A percentile compares a stretch with the other conserved stretches of the same genome.
Conservation (phyloP, 192 early-diverging fungal species). For the Geranomyces michiganensis region DNA sequence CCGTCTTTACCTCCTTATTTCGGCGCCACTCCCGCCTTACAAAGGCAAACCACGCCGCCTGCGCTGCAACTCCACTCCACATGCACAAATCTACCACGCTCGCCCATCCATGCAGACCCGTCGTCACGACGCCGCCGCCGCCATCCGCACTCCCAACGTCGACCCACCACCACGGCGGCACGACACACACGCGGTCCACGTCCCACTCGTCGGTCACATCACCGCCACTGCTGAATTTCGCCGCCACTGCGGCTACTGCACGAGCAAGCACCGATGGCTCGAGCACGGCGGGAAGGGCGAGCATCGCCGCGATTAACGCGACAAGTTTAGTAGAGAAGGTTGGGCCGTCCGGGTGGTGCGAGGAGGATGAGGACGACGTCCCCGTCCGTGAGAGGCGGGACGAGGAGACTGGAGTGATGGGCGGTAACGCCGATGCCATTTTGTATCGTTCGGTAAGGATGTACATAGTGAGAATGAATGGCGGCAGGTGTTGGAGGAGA, state of each 20-base stretch:
- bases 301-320: slow-evolving; percentile 20
- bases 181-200: slow-evolving; percentile 24
- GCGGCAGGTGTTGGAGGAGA: slow-evolving; percentile 28
- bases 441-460: slow-evolving; percentile 17
- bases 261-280: slow-evolving; percentile 36
- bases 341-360: slow-evolving; percentile 25
- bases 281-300: slow-evolving; percentile 14
- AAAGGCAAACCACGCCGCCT: slow-evolving; percentile 26
- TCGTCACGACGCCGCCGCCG: not conserved
- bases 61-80: slow-evolving; percentile 36
- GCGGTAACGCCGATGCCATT: not conserved
- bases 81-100: slow-evolving; percentile 36
- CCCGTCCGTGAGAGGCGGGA: not conserved
- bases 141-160: slow-evolving; percentile 3
- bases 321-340: slow-evolving; percentile 16
- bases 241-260: slow-evolving; percentile 7
- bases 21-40: slow-evolving; percentile 38
- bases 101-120: slow-evolving; percentile 41
- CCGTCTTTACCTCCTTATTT: slow-evolving; percentile 40
- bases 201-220: not conserved
- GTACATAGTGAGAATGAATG: slow-evolving; percentile 10
- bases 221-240: not conserved
- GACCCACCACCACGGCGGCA: slow-evolving; percentile 49
- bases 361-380: not conserved
- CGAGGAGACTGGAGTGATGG: not conserved